Base-by-base conservation (phyloP, 1,139 yeast species). In the Yamadazyma dushanensis region DNA sequence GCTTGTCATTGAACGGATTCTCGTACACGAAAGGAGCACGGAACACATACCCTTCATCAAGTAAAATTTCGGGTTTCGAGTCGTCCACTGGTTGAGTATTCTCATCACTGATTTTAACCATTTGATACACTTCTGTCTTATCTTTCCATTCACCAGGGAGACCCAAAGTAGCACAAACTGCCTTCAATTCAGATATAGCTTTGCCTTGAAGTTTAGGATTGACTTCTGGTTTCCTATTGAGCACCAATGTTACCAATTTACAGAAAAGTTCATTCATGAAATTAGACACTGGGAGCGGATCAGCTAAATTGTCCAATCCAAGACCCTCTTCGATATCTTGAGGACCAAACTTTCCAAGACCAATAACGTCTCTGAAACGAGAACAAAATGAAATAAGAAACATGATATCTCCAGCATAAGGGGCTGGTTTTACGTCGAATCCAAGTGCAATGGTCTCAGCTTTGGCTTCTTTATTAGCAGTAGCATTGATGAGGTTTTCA, bases 261-360 rank as follows among this genome's bases (percentile, higher is more conserved):
- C 58, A 54, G 41, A 70, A 68, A 5, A 74, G 48, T 5, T 35
- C 33, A 13, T 64, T 56, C 73, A 73, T 70, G 16, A 49, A 36
- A 1, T 56, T 56, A n/a, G 69, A 54, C 8, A 64, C 57, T 23
- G 49, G 46, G 1, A 34, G 23, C 1, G 47, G 46, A 16, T 47
- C 41, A 10, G 27, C 31, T 31, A 46, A 41, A 18, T 37, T 40
- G 26, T 44, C 41, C 25, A 76, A 51, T 18, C 73, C 62, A 28
- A 76, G 54, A 1, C 81, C 82, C 16, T 57, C 52, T 46, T 76
- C 81, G 22, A 77, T 59, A 45, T 73, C 77, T 40, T 68, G 73
- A 9, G 80, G 79, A 1, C 67, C 62, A 9, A 59, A 34, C 22
- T 61, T 58, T 17, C 62, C 59, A 8, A 73, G 40, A 25, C 57